phyloP scores from a whole-genome alignment of 2,329 filamentous ascomycete genomes.

The Plectosphaerella cucumerina region DNA sequence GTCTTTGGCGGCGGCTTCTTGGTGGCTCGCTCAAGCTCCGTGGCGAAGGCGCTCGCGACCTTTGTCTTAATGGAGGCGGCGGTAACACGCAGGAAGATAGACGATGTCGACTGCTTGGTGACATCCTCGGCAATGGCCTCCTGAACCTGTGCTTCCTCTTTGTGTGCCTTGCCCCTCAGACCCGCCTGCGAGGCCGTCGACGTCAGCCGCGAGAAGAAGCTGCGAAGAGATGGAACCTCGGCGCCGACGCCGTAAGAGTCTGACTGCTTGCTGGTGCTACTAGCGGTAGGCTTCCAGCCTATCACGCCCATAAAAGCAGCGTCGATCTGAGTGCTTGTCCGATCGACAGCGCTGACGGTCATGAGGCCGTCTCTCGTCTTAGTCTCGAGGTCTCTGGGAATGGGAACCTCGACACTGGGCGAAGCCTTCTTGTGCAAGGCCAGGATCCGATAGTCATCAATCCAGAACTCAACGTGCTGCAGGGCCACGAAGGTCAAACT shows the following conservation, averaged over 20 bases:
- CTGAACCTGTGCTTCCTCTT: conserved; percentile 60
- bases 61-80: conserved; percentile 78
- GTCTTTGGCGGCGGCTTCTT: conserved; percentile 93
- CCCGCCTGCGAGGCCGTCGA: conserved; percentile 46
- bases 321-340: conserved; percentile 88
- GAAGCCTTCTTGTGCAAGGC: conserved; percentile 81
- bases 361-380: conserved; percentile 85
- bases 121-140: conserved; percentile 66
- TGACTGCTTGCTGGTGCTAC: conserved; percentile 33
- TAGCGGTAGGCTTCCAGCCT: conserved; percentile 67
- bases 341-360: conserved; percentile 75
- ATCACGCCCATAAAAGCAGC: conserved; percentile 84
- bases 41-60: conserved; percentile 67
- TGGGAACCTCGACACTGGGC: conserved; percentile 64
- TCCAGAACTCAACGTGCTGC: conserved; percentile 80
- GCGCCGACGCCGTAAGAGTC: conserved; percentile 46
- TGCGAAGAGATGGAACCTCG: conserved; percentile 62
- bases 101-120: conserved; percentile 64
- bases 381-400: conserved; percentile 77
- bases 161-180: conserved; percentile 51
- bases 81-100: conserved; percentile 84
- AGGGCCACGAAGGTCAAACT: conserved; percentile 94
- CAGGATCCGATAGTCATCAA: conserved; percentile 82
- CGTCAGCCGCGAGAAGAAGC: conserved; percentile 78
- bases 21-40: conserved; percentile 89